Conservation (phyloP, 495 filamentous ascomycete genomes). For the Amphirosellinia nigrospora region DNA sequence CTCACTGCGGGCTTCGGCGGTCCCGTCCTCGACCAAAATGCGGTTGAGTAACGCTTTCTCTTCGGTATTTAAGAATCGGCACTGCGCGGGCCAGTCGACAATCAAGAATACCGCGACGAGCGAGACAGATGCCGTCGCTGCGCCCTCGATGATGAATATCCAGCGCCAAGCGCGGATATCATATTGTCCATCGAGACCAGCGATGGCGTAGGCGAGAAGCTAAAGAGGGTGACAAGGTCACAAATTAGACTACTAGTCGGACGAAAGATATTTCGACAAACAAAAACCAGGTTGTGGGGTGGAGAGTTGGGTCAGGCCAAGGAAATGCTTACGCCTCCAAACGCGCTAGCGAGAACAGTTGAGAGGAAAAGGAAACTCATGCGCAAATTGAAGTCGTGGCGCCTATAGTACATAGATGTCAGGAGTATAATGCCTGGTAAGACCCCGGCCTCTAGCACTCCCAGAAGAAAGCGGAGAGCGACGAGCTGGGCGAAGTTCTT, state of each 20-base stretch:
- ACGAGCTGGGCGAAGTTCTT: conserved; percentile 59
- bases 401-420: conserved; percentile 67
- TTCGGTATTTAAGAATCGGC: conserved; percentile 53
- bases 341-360: conserved; percentile 62
- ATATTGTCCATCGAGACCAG: conserved; percentile 57
- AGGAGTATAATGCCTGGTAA: conserved; percentile 62
- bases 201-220: conserved; percentile 65
- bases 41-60: conserved; percentile 54
- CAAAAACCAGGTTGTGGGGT: background rate
- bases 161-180: conserved; percentile 55
- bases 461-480: conserved; percentile 61
- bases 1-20: conserved; percentile 43
- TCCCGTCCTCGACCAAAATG: conserved; percentile 51
- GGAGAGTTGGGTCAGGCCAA: background rate
- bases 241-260: background rate
- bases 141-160: conserved; percentile 64
- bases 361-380: conserved; percentile 65
- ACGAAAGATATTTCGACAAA: background rate
- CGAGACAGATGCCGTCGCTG: conserved; percentile 55
- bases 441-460: conserved; percentile 65
- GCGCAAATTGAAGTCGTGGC: conserved; percentile 65
- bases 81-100: conserved; percentile 61
- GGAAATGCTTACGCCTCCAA: conserved; percentile 55
- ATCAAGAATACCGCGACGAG: conserved; percentile 58
- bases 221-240: background rate